These are phyloP conservation scores for Aspergillus thermomutatus DNA, from an alignment of 2,329 filamentous ascomycete species.

Conservation along the genomic window DNA sequence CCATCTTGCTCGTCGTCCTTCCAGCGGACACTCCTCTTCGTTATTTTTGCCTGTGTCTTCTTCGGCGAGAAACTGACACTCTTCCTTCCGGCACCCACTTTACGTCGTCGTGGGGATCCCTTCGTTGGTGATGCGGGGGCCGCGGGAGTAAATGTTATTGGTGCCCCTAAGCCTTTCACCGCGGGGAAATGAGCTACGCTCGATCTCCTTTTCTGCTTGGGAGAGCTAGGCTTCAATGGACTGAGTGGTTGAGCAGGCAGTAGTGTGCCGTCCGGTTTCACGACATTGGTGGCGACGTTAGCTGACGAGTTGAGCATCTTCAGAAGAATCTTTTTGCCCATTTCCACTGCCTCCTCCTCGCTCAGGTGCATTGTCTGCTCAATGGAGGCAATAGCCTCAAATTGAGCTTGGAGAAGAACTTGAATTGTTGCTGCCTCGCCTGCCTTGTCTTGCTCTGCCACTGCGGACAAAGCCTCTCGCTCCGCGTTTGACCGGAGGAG, in stretches of 20 bases:
- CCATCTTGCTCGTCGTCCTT: slow-evolving; percentile 86
- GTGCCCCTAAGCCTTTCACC: slow-evolving; percentile 23
- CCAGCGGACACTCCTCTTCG: slow-evolving; percentile 83
- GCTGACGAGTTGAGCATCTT: slow-evolving; percentile 75
- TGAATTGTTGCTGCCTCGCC: slow-evolving; percentile 77
- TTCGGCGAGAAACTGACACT: slow-evolving; percentile 76
- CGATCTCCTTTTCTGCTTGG: slow-evolving; percentile 64
- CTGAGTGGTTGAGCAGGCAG: slow-evolving; percentile 58
- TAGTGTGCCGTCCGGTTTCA: slow-evolving; percentile 79
- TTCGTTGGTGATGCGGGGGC: slow-evolving; percentile 63
- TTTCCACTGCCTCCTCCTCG: slow-evolving; percentile 75
- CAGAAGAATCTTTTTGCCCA: slow-evolving; percentile 72
- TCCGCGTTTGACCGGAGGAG: slow-evolving; percentile 79
- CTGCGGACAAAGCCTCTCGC: slow-evolving; percentile 70
- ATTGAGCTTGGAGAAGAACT: slow-evolving; percentile 81
- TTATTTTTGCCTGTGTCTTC: slow-evolving; percentile 60
- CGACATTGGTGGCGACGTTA: slow-evolving; percentile 72
- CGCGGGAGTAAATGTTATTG: slow-evolving; percentile 30
- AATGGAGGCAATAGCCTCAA: slow-evolving; percentile 83
- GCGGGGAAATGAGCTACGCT: slow-evolving; percentile 37
- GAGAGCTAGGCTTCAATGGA: slow-evolving; percentile 66
- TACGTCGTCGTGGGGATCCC: slow-evolving; percentile 76
- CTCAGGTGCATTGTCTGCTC: slow-evolving; percentile 77
- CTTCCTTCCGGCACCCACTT: slow-evolving; percentile 61
- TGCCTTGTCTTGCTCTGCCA: slow-evolving; percentile 79